A percentile compares a stretch with the other conserved stretches of the same genome.
phyloP scores from a whole-genome alignment of 257 asterid genomes.

The Solanum microdontum region DNA sequence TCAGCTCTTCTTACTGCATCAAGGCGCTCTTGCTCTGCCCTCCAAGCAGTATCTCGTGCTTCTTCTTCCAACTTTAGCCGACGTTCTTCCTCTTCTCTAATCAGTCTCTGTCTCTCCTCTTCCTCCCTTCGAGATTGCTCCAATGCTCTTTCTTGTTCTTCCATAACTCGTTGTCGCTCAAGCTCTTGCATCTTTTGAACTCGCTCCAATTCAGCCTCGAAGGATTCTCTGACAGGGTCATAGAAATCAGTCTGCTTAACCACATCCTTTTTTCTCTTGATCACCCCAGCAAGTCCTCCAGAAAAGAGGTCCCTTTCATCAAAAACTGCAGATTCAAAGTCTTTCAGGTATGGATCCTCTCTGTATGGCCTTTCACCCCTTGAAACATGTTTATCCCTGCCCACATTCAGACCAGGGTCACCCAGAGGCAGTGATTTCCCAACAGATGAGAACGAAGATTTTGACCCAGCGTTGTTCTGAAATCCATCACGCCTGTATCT shows the following conservation, averaged over 20 bases:
- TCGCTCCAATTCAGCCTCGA: conserved; percentile 96
- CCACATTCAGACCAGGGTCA: conserved; percentile 35
- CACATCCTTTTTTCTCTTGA: conserved; percentile 77
- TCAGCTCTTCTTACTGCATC: conserved; percentile 72
- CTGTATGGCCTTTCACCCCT: conserved; percentile 40
- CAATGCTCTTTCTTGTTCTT: conserved; percentile 87
- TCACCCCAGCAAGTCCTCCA: conserved; percentile 61
- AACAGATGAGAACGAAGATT: conserved; percentile 35
- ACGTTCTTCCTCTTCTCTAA: conserved; percentile 78
- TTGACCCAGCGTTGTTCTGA: conserved; percentile 27
- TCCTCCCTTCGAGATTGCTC: conserved; percentile 78
- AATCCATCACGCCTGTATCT: conserved; percentile 42
- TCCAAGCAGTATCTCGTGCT: conserved; percentile 88
- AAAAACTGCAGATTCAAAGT: conserved; percentile 37
- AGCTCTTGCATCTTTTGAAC: conserved; percentile 96
- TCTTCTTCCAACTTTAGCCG: conserved; percentile 63
- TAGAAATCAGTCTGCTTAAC: conserved; percentile 54
- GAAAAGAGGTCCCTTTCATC: conserved; percentile 75
- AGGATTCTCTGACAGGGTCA: conserved; percentile 91
- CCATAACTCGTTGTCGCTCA: conserved; percentile 65
- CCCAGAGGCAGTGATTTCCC: conserved; percentile 33
- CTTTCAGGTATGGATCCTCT: conserved; percentile 50
- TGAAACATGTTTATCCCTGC: conserved; percentile 40
- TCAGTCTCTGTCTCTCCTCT: conserved; percentile 69
- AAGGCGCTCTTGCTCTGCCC: conserved; percentile 75